Evolutionary conservation across 257 asterid genomes (phyloP), one percentile per base, ranked within the genome.

Genomic region (Rubia yunnanensis): DNA sequence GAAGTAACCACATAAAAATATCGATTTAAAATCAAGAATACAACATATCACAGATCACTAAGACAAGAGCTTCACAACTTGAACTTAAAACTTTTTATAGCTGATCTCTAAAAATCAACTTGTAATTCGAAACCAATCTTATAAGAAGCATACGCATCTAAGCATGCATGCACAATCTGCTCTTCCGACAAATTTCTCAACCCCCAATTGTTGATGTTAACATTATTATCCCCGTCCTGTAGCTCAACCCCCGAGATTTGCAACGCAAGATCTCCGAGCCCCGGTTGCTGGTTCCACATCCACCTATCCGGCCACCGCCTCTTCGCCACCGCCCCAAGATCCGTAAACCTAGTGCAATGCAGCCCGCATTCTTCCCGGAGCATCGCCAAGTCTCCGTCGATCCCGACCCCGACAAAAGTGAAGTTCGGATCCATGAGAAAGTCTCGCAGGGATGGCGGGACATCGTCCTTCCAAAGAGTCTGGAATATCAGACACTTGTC

Each of bases 91-190:
- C n/a, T n/a, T n/a, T n/a, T n/a, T n/a, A n/a, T n/a, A n/a, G 27
- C 7, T 18, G 27, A 32, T 24, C 13, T 3, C 36, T 14, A 8
- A 70, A 18, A 63, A 70, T 44, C n/a, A 68, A 41, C 24, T 27
- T 63, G 44, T 39, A 50, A 7, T 1, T 11, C 48, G 17, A 39
- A 11, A 39, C 68, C 74, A 61, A 64, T 46, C 69, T 64, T 64
- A 24, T 30, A 48, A 31, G 38, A 58, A 55, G 76, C 71, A 22
- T 72, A 22, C 60, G 71, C 18, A 50, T 50, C 56, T 3, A 50
- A 8, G 9, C 22, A 50, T 50, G 26, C 56, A 50, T 5, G 24
- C 10, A 0, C 17, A 3, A 18, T 50, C 56, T 17, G 10, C 14
- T n/a, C n/a, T 15, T 14, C 54, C 0, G 7, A 48, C 23, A 7